Evolutionary conservation across 2,329 filamentous ascomycete species (phyloP), one percentile per base, ranked within the genome.

Genomic region (Trichoderma sp.): DNA sequence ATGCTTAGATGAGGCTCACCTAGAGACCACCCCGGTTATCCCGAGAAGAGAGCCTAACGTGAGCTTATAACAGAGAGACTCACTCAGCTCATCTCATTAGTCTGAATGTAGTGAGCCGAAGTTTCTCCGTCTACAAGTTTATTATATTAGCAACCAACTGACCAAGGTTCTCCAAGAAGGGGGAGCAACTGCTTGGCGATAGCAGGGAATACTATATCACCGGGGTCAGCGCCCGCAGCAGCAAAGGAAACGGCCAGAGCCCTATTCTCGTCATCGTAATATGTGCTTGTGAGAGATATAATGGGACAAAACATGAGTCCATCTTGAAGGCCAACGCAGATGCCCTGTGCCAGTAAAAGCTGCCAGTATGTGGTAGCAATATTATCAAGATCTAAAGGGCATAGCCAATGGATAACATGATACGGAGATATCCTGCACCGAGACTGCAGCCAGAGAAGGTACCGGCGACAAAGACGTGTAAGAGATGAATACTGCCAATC

Each of bases 271-370:
- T 78, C 79, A 59, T 59, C 25, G 73, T 91, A 92, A 72, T 92
- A 92, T 12, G 89, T 89, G 4, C 89, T 86, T 2, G 92, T 79
- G 4, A 90, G 84, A 1, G 89, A 86, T 35, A 92, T 82, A 50
- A 84, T 82, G 0, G 90, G 87, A 57, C 88, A 85, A 76, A 90
- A 92, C 5, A 91, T 77, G 69, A 83, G 86, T 3, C 89, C 90
- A 69, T 86, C 84, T 2, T 86, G 89, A 0, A 89, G 59, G 3
- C 87, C 87, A 68, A 84, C 77, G 69, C 83, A 84, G n/a, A 88
- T 69, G 3, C 87, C 87, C 72, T 89, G 86, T 0, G 84, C 78
- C 1, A 89, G 77, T 35, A 89, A 74, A 2, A 88, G 74, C 67
- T 89, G 86, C 82, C 83, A 87, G 78, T 87, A 89, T 53, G 78